phyloP scores from a whole-genome alignment of 164 flowering plant genomes.

The Stephania japonica region DNA sequence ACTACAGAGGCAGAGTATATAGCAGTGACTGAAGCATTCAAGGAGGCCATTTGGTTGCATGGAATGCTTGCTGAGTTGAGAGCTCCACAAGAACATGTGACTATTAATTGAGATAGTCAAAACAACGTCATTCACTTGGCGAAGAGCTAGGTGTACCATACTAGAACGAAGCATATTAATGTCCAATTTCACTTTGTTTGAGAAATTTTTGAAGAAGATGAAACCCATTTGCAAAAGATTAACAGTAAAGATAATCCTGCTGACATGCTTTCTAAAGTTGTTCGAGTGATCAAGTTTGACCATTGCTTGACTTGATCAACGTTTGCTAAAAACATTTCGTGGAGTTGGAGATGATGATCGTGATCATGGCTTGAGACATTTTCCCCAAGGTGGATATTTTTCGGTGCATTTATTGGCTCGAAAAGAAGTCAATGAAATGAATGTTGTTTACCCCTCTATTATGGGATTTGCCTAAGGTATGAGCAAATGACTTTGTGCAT shows the following conservation, averaged over 20 bases:
- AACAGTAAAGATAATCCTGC: not conserved
- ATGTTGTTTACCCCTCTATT: no score
- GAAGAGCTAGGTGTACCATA: not conserved
- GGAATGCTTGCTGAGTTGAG: not conserved
- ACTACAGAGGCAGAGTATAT: no score
- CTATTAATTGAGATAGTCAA: not conserved
- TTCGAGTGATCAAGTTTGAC: not conserved
- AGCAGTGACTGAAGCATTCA: no score
- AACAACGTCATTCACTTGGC: not conserved
- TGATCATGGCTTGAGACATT: no score
- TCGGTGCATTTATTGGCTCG: no score
- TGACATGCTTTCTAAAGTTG: slow-evolving; percentile 1
- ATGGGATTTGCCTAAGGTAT: no score
- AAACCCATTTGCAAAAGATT: not conserved
- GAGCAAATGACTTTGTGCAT: no score
- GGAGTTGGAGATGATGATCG: no score
- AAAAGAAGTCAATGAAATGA: no score
- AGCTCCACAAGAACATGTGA: not conserved
- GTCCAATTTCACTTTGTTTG: not conserved
- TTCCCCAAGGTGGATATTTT: no score
- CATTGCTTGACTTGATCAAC: slow-evolving; percentile 8
- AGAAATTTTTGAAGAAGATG: not conserved
- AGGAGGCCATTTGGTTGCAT: not conserved
- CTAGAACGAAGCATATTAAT: slow-evolving; percentile 3
- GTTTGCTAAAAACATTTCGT: no score